phyloP scores from a whole-genome alignment of 192 early-diverging fungal species.

The Entophlyctis helioformis region DNA sequence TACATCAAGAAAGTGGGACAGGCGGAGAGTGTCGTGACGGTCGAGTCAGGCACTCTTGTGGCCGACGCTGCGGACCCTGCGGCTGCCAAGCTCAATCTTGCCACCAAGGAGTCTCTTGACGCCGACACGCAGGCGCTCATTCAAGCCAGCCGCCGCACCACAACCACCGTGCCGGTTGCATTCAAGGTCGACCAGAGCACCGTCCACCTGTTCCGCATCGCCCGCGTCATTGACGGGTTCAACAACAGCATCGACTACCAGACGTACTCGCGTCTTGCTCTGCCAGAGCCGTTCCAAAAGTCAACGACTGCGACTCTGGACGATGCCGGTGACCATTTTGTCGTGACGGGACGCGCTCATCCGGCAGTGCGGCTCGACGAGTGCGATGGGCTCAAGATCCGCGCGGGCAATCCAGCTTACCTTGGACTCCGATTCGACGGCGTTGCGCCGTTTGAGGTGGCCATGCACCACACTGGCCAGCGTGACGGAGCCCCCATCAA shows the following conservation, averaged over 20 bases:
- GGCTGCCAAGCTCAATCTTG: not conserved
- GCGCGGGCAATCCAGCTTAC: not conserved
- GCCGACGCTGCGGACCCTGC: too few relatives aligned
- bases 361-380: conserved; percentile 15
- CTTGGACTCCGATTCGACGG: conserved; percentile 39
- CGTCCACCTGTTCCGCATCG: conserved; percentile 13
- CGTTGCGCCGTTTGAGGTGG: conserved; percentile 34
- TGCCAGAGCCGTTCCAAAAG: too few relatives aligned
- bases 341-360: conserved; percentile 13
- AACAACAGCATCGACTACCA: conserved; percentile 27
- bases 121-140: conserved; percentile 2
- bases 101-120: not conserved
- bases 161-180: conserved; percentile 2
- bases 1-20: conserved; percentile 10
- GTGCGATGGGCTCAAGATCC: conserved; percentile 18
- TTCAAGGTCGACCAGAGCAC: conserved; percentile 16
- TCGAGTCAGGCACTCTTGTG: conserved; percentile 5
- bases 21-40: not conserved
- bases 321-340: conserved; percentile 5
- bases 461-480: not conserved
- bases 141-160: not conserved
- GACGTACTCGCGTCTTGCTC: too few relatives aligned
- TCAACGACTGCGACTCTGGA: too few relatives aligned
- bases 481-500: too few relatives aligned
- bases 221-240: conserved; percentile 18